These are phyloP conservation scores for Leishmania guyanensis DNA, from an alignment of 208 protist genomes.

Conservation along the genomic window DNA sequence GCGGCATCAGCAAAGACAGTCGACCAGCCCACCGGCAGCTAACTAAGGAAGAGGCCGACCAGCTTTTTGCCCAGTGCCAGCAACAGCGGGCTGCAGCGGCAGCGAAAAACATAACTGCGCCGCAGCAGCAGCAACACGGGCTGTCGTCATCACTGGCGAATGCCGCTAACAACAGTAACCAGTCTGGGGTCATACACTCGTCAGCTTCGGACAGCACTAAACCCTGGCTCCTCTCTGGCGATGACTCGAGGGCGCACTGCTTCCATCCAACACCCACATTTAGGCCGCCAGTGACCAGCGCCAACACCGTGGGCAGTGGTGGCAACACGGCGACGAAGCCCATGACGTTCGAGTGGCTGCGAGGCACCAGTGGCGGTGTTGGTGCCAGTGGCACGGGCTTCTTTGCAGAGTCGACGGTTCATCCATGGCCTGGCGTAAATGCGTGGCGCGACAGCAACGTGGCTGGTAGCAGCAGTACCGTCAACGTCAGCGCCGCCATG, in stretches of 20 bases:
- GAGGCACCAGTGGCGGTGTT: constrained; percentile 1
- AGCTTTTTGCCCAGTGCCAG: constrained; percentile 35
- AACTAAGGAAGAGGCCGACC: constrained; percentile 34
- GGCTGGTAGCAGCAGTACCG: not conserved
- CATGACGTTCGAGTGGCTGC: constrained; percentile 24
- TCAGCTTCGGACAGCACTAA: constrained; percentile 9
- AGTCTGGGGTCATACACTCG: not conserved
- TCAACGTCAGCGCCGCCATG: constrained; percentile 7
- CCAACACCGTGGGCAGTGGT: not conserved
- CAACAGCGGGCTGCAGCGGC: constrained; percentile 28
- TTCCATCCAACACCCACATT: not conserved
- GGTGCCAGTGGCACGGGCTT: not conserved
- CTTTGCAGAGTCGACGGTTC: constrained; percentile 2
- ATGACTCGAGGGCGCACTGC: constrained; percentile 10
- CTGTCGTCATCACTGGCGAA: not conserved
- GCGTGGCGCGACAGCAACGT: constrained; percentile 15
- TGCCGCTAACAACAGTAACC: constrained; percentile 1
- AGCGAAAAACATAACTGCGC: constrained; percentile 8
- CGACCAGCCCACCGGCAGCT: constrained; percentile 40
- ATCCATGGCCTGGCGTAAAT: constrained; percentile 18
- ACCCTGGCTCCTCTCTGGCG: constrained; percentile 26
- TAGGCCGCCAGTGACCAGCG: not conserved
- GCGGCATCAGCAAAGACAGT: constrained; percentile 10
- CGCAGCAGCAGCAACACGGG: constrained; percentile 14
- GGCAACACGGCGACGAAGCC: not conserved